These are phyloP conservation scores for Paxillus rubicundulus DNA, from an alignment of 768 basidiomycete genomes.

Conservation along the genomic window DNA sequence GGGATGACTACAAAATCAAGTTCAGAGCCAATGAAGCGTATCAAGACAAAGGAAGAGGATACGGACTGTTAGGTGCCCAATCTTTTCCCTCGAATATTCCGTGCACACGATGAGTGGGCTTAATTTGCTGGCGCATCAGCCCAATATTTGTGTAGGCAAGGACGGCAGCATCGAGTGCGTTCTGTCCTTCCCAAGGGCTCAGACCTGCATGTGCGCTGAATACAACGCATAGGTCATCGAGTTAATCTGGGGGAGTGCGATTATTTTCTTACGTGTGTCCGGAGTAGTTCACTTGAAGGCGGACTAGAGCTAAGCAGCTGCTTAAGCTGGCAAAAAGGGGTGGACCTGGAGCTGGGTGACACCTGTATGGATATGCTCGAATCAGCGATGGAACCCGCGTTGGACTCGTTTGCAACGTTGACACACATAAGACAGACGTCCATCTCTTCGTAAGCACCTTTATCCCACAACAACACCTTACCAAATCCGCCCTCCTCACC, in stretches of 20 bases:
- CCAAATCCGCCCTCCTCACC: conserved; percentile 81
- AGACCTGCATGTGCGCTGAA: conserved; percentile 72
- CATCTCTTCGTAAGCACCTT: conserved; percentile 74
- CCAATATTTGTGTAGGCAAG: conserved; percentile 79
- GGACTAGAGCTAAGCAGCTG: conserved; percentile 60
- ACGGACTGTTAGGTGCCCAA: conserved; percentile 71
- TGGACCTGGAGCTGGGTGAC: conserved; percentile 79
- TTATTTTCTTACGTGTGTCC: conserved; percentile 62
- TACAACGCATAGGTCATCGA: background rate
- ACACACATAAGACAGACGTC: conserved; percentile 71
- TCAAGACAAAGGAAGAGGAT: background rate
- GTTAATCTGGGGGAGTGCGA: background rate
- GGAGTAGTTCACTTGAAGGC: conserved; percentile 58
- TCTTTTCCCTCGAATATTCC: conserved; percentile 74
- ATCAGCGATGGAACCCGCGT: background rate
- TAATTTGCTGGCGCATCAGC: conserved; percentile 76
- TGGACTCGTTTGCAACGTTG: background rate
- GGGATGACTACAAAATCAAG: conserved; percentile 61
- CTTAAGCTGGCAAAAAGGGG: conserved; percentile 63
- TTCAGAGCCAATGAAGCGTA: background rate
- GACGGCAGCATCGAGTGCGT: conserved; percentile 86
- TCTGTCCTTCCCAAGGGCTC: conserved; percentile 82
- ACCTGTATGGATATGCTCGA: conserved; percentile 43
- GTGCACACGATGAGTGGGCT: conserved; percentile 75
- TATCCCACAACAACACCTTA: conserved; percentile 65